Evolutionary conservation across 306 rosid genomes (phyloP).

Genomic region (Cajanus cajan): DNA sequence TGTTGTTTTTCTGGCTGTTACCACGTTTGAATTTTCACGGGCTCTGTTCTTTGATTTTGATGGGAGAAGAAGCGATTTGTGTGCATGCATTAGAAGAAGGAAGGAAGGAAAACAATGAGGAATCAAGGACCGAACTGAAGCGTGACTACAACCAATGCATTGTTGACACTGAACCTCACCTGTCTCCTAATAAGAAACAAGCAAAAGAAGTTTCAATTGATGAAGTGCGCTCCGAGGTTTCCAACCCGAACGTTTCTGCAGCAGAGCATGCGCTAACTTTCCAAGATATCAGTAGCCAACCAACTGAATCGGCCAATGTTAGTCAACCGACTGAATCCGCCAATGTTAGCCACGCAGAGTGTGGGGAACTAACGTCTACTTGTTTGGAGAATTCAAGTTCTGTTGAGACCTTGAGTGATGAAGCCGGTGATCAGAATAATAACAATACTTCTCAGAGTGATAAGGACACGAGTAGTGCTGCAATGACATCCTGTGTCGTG

Average conservation of each 20-base stretch:
- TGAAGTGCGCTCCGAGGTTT: conserved; percentile 85
- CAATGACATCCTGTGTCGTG: conserved; percentile 64
- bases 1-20: conserved; percentile 28
- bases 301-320: conserved; percentile 37
- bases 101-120: conserved; percentile 44
- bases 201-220: conserved; percentile 77
- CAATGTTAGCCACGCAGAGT: conserved; percentile 52
- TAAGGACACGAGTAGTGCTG: conserved; percentile 36
- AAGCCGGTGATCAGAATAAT: conserved; percentile 39
- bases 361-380: conserved; percentile 72
- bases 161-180: conserved; percentile 41
- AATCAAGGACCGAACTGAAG: conserved; percentile 56
- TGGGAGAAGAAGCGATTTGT: conserved; percentile 76
- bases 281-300: conserved; percentile 85
- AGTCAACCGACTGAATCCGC: conserved; percentile 49
- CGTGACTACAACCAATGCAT: conserved; percentile 56
- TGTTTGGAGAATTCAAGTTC: conserved; percentile 67
- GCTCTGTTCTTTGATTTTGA: conserved; percentile 55
- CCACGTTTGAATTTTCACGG: conserved; percentile 26
- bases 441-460: conserved; percentile 39
- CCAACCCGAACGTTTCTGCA: conserved; percentile 64
- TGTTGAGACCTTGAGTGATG: conserved; percentile 57
- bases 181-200: conserved; percentile 64
- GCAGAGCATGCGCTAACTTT: conserved; percentile 54
- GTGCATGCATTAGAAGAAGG: conserved; percentile 44